A percentile compares a stretch with the other conserved stretches of the same genome.
Conservation (phyloP, 306 rosid species). For the Fragaria nilgerrensis region DNA sequence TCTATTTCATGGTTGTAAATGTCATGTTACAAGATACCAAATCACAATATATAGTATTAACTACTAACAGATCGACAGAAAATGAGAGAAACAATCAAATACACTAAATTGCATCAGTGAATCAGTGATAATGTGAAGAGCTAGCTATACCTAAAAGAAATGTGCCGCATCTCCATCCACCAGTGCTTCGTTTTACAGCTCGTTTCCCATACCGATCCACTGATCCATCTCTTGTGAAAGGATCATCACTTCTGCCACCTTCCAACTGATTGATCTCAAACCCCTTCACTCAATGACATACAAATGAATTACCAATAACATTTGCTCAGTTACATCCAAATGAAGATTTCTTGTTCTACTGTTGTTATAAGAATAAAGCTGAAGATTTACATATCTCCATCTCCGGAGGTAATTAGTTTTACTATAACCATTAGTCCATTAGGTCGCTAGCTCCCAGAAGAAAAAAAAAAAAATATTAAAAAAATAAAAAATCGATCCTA, state of each 20-base stretch:
- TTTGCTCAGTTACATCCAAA: background rate
- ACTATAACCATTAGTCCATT: no score
- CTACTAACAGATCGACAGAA: no score
- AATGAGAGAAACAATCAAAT: background rate
- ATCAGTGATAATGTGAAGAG: background rate
- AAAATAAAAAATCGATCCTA: no score
- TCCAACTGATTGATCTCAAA: conserved; percentile 30
- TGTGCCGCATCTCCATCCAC: conserved; percentile 60
- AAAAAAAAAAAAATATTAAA: no score
- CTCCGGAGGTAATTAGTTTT: no score
- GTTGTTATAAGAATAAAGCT: background rate
- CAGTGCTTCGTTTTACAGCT: conserved; percentile 35
- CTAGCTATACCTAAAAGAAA: conserved; percentile 40
- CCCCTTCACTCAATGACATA: conserved; percentile 22
- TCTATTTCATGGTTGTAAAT: background rate
- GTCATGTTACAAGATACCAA: background rate
- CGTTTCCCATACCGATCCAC: conserved; percentile 44
- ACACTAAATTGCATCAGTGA: background rate
- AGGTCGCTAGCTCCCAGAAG: no score
- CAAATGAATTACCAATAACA: background rate
- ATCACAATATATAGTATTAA: background rate
- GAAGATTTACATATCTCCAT: background rate
- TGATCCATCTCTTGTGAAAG: conserved; percentile 45
- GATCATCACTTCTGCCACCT: conserved; percentile 20
- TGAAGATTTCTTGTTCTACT: background rate